These are phyloP conservation scores for Picea glauca DNA, from an alignment of 75 land plant species.

Conservation along the genomic window DNA sequence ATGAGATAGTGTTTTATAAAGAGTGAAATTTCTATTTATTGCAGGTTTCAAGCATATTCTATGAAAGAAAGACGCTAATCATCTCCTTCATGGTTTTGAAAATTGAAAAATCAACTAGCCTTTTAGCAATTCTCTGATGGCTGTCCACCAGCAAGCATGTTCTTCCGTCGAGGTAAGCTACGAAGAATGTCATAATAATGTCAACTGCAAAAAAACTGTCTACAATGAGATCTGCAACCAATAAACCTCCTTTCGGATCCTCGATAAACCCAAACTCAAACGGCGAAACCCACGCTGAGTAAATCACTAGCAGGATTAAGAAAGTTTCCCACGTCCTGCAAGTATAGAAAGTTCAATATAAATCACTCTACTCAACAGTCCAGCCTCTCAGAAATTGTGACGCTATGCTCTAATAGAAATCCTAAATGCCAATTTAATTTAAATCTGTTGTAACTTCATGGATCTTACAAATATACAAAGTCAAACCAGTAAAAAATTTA, in stretches of 20 bases:
- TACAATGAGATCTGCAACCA: constrained; percentile 32
- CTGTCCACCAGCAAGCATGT: constrained; percentile 39
- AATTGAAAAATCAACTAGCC: constrained; percentile 12
- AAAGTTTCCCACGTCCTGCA: constrained; percentile 45
- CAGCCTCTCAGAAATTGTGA: too few species aligned
- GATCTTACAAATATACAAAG: too few species aligned
- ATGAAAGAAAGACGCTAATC: too few species aligned
- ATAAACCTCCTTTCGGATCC: constrained; percentile 15
- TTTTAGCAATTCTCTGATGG: constrained; percentile 23
- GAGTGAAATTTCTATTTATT: too few species aligned
- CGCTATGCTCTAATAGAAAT: too few species aligned
- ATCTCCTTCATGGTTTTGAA: too few species aligned
- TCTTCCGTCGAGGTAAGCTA: constrained; percentile 39
- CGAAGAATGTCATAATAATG: constrained; percentile 52
- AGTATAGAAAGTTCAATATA: neutral
- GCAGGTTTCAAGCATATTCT: too few species aligned
- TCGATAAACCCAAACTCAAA: constrained; percentile 47
- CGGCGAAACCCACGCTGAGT: constrained; percentile 55
- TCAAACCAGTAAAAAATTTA: too few species aligned
- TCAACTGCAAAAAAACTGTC: constrained; percentile 50
- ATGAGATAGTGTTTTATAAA: too few species aligned
- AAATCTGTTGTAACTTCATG: too few species aligned
- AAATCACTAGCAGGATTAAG: constrained; percentile 41
- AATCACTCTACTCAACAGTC: too few species aligned
- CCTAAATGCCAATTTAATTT: too few species aligned